Evolutionary conservation across 108 stramenopile species (phyloP), one percentile per base, ranked within the genome.

Genomic region (Pseudonitzschia multiseries): DNA sequence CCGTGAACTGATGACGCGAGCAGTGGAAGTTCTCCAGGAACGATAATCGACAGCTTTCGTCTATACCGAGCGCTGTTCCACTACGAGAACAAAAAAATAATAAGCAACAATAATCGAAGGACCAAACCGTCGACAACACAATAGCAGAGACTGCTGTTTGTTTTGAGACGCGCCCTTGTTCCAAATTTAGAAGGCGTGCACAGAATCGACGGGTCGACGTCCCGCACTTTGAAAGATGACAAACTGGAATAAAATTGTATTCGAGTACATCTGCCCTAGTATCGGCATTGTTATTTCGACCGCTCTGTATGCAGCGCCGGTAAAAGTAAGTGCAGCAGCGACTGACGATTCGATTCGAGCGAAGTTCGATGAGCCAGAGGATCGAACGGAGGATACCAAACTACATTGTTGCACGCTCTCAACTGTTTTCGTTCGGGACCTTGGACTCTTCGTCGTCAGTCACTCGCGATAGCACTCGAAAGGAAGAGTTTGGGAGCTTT

Each of bases 241-340:
- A 21, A 78, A 79, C 46, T 81, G 56, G 56, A 41, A 56, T 22
- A 41, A 56, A 17, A 56, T 84, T 21, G 22, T 86, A 21, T 72
- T 84, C 28, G 62, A 76, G 56, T 82, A 81, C 57, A 62, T 84
- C 0, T 82, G 77, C 27, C 86, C 86, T 27, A 43, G 52, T 26
- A 29, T 86, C 0, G 86, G 86, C 10, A 61, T 66, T 14, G 21
- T 86, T 1, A 79, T 77, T 26, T 82, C 86, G 9, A 79, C 81
- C 24, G 40, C 54, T 14, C 14, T 79, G 43, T 74, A 63, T 69
- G 43, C 18, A 27, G 57, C 69, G 5, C 84, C 85, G 4, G 61
- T 40, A 21, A 62, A 62, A 40, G 61, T 62, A 62, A 62, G 61
- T 33, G 13, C n/a, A 18, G 12, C 46, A 48, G 2, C 2, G 18